Percentiles rank a stretch among this genome's conserved stretches.
These are phyloP conservation scores for Solanum hybrid DNA, from an alignment of 305 asterid genomes.

Conservation along the genomic window DNA sequence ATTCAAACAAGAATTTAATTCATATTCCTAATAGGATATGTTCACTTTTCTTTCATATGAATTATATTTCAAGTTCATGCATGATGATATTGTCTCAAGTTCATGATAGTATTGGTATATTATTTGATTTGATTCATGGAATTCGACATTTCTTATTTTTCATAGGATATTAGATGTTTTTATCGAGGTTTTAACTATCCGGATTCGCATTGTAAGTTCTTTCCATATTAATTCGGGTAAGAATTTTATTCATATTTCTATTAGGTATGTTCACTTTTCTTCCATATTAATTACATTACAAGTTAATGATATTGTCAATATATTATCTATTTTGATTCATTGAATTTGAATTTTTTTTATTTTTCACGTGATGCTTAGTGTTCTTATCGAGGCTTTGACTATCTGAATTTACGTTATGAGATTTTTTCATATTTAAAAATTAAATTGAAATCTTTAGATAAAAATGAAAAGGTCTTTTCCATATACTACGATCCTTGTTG, in stretches of 20 bases:
- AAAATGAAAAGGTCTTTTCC: not conserved
- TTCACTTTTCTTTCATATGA: not conserved
- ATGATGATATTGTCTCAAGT: not conserved
- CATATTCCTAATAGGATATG: not conserved
- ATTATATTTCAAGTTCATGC: too few relatives aligned
- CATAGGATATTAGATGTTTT: not conserved
- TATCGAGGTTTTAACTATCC: not conserved
- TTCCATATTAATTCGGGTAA: not conserved
- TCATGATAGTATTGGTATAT: not conserved
- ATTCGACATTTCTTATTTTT: too few relatives aligned
- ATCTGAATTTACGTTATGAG: not conserved
- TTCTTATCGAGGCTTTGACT: not conserved
- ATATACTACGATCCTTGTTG: too few relatives aligned
- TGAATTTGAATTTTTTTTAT: not conserved
- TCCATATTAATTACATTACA: not conserved
- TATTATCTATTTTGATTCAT: not conserved
- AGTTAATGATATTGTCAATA: not conserved
- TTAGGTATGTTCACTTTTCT: not conserved
- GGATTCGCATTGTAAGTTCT: accelerated
- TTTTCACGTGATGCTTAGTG: not conserved
- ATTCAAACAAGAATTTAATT: not conserved
- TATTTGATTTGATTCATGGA: not conserved
- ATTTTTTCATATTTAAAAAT: not conserved
- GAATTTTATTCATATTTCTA: not conserved
- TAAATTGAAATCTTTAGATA: too few relatives aligned